Evolutionary conservation across 2,329 filamentous ascomycete genomes (phyloP).

Genomic region (Grosmannia penicillata): DNA sequence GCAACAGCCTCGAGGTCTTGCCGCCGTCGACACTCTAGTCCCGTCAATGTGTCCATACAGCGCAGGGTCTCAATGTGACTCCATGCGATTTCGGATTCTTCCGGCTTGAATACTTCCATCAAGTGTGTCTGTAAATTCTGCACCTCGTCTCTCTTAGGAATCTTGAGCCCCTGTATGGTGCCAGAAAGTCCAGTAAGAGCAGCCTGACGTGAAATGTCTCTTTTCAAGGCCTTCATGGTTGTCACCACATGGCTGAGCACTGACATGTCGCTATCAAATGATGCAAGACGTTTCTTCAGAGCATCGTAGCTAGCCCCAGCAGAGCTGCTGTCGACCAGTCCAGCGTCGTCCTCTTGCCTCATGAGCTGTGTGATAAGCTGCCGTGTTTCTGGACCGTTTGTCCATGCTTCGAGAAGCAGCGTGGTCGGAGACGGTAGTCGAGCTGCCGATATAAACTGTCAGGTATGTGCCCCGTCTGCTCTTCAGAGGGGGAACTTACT

Average conservation of each 20-base stretch:
- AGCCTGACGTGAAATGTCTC: background rate
- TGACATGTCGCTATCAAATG: slow-evolving; percentile 7
- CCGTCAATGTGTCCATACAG: slow-evolving; percentile 7
- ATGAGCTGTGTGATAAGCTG: slow-evolving; percentile 5
- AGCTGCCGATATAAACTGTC: slow-evolving; percentile 1
- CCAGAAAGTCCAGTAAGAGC: background rate
- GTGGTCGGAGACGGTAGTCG: slow-evolving; percentile 6
- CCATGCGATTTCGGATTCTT: slow-evolving; percentile 7
- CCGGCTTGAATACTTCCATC: slow-evolving; percentile 3
- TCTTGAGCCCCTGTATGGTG: background rate
- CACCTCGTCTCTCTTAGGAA: background rate
- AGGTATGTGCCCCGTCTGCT: no score
- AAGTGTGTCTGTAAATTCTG: background rate
- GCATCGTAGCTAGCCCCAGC: background rate
- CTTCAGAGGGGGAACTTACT: slow-evolving; percentile 1
- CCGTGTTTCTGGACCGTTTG: slow-evolving; percentile 3
- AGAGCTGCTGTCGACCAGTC: no score
- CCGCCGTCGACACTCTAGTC: slow-evolving; percentile 7
- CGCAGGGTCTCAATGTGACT: slow-evolving; percentile 2
- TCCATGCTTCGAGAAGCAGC: slow-evolving; percentile 9
- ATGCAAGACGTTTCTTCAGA: background rate
- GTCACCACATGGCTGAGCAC: slow-evolving; percentile 6
- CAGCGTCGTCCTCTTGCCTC: background rate
- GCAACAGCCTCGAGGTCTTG: slow-evolving; percentile 7
- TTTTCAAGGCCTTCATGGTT: slow-evolving; percentile 5